Base-by-base conservation (phyloP, 2,329 filamentous ascomycete species). In the Pseudonectria buxi region DNA sequence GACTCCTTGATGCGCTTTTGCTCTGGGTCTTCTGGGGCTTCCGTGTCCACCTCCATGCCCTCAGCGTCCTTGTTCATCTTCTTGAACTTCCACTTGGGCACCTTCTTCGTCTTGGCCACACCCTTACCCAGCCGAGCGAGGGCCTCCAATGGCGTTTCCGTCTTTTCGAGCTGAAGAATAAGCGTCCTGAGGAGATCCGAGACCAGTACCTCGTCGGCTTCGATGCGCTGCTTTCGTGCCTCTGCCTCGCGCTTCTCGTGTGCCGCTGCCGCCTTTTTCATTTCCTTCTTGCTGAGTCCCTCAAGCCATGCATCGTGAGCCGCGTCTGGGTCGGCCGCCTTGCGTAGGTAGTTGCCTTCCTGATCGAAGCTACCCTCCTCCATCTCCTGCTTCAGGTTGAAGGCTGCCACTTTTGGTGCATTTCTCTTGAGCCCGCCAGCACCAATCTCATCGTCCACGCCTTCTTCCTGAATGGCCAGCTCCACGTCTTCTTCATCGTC, bases 341-440 rank as follows among this genome's bases (percentile, higher is more conserved):
- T 94, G 37, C 92, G 79, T 29, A 98, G 78, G 57, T 81, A 98
- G 59, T 96, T 98, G 9, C 90, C 90, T 2, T 81, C 69, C 49
- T 92, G 84, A 57, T 98, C 92, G 53, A 95, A 98, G 10, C 80
- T 75, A 1, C 92, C 92, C 49, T 96, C 90, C 54, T 96, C 88
- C 58, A 94, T 81, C 60, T 98, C 92, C 10, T 76, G 68, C 40
- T 78, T 80, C 72, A 98, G 85, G 56, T 98, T 96, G 72, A 98
- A 98, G 3, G 90, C 90, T 59, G 96, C 92, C 6, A 98, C 74
- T 58, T 92, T 86, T 2, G 92, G 92, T 2, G 92, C 92, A 59
- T 95, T 87, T 51, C 81, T 85, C 66, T 95, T 96, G 50, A 94
- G 83, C 2, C 85, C 84, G 11, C 92, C 92, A 2, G 86, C 82